Percentiles rank a stretch among this genome's conserved stretches.
Evolutionary conservation across 2,329 filamentous ascomycete genomes (phyloP).

Genomic region (Akanthomyces muscarius): DNA sequence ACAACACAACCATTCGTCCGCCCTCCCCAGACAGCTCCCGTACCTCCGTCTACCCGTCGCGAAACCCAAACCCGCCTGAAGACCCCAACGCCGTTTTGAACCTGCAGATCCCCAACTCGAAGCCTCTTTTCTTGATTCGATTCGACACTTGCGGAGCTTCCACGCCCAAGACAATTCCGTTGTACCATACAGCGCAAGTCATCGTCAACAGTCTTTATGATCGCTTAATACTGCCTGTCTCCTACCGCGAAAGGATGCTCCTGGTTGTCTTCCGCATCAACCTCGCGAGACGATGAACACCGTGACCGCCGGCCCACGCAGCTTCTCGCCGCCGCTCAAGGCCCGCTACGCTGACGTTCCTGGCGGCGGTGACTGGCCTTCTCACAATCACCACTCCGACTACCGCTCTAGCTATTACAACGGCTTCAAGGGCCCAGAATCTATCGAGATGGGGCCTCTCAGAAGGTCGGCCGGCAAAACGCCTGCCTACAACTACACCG

Average conservation of each 20-base stretch:
- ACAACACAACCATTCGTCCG: neutral
- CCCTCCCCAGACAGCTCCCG: neutral
- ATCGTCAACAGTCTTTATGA: neutral
- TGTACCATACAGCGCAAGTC: neutral
- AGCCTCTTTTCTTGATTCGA: neutral
- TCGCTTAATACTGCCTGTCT: neutral
- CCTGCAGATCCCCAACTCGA: neutral
- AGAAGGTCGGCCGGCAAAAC: neutral
- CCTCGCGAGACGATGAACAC: conserved; percentile 10
- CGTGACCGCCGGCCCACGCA: conserved; percentile 7
- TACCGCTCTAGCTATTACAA: neutral
- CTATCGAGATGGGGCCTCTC: neutral
- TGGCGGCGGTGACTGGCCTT: neutral
- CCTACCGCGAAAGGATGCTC: conserved; percentile 12
- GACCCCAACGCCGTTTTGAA: neutral
- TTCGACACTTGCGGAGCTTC: neutral
- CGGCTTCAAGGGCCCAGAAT: neutral
- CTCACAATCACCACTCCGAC: neutral
- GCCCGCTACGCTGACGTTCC: neutral
- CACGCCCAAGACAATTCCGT: too few relatives aligned
- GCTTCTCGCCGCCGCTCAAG: conserved; percentile 14
- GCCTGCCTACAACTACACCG: neutral
- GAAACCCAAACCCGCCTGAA: neutral
- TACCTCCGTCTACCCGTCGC: neutral
- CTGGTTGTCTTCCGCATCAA: neutral